Conservation (phyloP, 1,284 basidiomycete species). For the Cutaneotrichosporon sp. region DNA sequence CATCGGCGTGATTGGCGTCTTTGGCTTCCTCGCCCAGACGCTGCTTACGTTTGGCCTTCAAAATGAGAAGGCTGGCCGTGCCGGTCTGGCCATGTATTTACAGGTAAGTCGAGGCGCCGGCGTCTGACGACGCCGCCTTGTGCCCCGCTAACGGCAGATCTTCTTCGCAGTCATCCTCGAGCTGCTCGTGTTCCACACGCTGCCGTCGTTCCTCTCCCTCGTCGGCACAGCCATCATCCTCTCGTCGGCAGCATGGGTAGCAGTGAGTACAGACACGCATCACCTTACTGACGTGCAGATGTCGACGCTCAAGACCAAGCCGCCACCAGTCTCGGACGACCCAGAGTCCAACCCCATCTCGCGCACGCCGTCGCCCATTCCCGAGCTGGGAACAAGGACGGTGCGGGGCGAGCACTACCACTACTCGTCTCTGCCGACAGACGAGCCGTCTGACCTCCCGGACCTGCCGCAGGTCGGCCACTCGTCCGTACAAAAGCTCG, state of each 20-base stretch:
- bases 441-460: neutral
- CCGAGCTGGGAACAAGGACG: conserved; percentile 12
- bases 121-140: neutral
- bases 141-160: conserved; percentile 20
- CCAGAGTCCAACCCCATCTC: conserved; percentile 29
- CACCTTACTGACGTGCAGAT: conserved; percentile 3
- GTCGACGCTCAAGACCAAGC: conserved; percentile 16
- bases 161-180: conserved; percentile 46
- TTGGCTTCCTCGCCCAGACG: conserved; percentile 60
- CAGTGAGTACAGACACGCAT: conserved; percentile 39
- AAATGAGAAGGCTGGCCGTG: conserved; percentile 47
- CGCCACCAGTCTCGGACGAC: conserved; percentile 11
- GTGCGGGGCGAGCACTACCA: conserved; percentile 20
- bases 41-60: conserved; percentile 46
- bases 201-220: conserved; percentile 38
- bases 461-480: too few relatives aligned
- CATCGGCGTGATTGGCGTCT: conserved; percentile 51
- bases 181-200: conserved; percentile 39
- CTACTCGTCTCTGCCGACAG: conserved; percentile 15
- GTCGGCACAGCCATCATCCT: conserved; percentile 44
- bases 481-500: too few relatives aligned
- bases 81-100: conserved; percentile 45
- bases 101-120: conserved; percentile 23
- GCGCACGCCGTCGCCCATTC: conserved; percentile 30
- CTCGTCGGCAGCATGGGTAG: conserved; percentile 41